Conservation (phyloP, 1,284 basidiomycete species). For the Cryptococcus floricola region DNA sequence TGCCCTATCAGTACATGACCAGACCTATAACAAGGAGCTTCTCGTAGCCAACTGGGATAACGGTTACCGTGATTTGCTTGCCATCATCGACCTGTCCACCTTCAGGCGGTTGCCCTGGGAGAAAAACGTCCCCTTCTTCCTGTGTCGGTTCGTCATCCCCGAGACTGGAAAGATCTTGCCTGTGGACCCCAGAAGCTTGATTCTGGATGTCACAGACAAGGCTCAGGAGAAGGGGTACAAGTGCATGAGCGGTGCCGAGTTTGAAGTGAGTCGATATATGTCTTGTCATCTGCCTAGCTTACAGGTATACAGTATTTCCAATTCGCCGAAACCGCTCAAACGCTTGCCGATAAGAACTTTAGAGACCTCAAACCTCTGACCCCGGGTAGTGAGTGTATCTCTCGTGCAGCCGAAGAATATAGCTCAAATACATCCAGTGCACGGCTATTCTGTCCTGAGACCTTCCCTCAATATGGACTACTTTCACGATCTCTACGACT, state of each 20-base stretch:
- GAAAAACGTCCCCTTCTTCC: conserved; percentile 84
- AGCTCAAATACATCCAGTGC: conserved; percentile 58
- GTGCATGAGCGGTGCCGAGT: conserved; percentile 80
- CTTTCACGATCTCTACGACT: conserved; percentile 83
- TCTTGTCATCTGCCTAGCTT: not conserved
- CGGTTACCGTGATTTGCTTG: conserved; percentile 84
- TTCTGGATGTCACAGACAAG: conserved; percentile 59
- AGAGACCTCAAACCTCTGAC: conserved; percentile 72
- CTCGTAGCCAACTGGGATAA: conserved; percentile 84
- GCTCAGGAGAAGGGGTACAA: conserved; percentile 54
- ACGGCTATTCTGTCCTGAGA: conserved; percentile 84
- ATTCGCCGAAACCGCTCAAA: conserved; percentile 81
- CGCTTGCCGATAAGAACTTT: conserved; percentile 73
- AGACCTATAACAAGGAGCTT: conserved; percentile 75
- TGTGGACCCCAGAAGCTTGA: conserved; percentile 80
- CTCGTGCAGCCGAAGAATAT: not conserved
- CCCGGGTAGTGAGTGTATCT: conserved; percentile 69
- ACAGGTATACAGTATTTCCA: conserved; percentile 72
- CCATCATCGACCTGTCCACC: conserved; percentile 76
- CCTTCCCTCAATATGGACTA: conserved; percentile 85
- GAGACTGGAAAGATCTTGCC: conserved; percentile 69
- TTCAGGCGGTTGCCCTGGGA: conserved; percentile 91
- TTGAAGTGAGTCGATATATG: conserved; percentile 61
- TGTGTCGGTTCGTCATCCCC: conserved; percentile 83
- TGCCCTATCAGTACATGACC: conserved; percentile 58